Evolutionary conservation across 257 asterid genomes (phyloP), one percentile per base, ranked within the genome.

Genomic region (Apocynum venetum): DNA sequence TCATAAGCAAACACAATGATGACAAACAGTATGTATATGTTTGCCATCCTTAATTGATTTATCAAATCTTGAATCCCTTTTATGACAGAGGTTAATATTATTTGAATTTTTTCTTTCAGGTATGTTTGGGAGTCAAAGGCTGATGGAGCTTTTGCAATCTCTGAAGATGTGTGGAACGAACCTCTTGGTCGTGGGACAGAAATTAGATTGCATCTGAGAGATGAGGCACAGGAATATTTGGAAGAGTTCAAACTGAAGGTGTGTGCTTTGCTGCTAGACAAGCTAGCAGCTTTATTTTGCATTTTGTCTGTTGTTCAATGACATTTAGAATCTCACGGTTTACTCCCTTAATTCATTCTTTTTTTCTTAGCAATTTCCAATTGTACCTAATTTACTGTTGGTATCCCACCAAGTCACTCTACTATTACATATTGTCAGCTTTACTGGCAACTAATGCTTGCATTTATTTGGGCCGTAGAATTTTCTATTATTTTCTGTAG

Each of bases 121-220:
- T 78, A 92, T 65, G 91, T 93, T 6, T 93, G 98, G 98, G 98
- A 93, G 85, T 93, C 98, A 55, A 93, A 89, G 84, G 98, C 98
- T 77, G 98, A 92, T 85, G 97, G 98, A 46, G 93, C 97, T 64
- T 93, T 93, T 81, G 97, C 98, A 47, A 86, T 93, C 75, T 92
- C 97, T 67, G 97, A 93, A 79, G 98, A 93, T 84, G 79, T 63
- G 19, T 90, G 96, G 97, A 92, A 92, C 43, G 96, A 93, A 84
- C 97, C 98, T 56, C 96, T 93, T 80, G 98, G 97, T 13, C 97
- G 97, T 77, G 98, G 98, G 77, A 89, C 97, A 41, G 98, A 92
- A 84, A 92, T 92, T 77, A 92, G 96, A 78, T 83, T 93, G 88
- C 97, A 93, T 80, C 94, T 93, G 51, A 86, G 96, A 77, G 97